Evolutionary conservation across 305 asterid genomes (phyloP), one percentile per base, ranked within the genome.

Genomic region (Rubia peregrina): DNA sequence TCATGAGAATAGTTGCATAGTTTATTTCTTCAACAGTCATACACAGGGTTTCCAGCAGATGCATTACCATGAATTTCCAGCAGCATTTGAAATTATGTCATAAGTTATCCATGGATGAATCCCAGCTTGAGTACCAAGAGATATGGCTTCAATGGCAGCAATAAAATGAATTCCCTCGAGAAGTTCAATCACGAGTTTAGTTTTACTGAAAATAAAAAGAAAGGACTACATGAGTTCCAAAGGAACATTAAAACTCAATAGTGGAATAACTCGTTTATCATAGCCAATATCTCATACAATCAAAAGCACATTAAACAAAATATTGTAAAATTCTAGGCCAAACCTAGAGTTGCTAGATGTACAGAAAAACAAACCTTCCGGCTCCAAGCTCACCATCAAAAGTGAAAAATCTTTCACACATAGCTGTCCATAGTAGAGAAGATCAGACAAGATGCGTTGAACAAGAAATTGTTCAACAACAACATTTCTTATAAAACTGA

Each of bases 131-230:
- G 85, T 78, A 74, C 98, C 95, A 60, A 93, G 92, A 81, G 94
- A 84, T 76, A 93, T 79, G 80, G 98, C 98, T 82, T 93, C 98
- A 71, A 88, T 82, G 46, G 98, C 85, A 81, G 96, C 97, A 73
- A 86, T 86, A 79, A 85, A 88, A 84, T 93, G 98, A 83, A 90
- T 88, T 72, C 95, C 97, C 88, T 90, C 96, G 48, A 93, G 97
- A 74, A 93, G 98, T 82, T 88, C 92, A 75, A 90, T 90, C 80
- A 93, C 95, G 92, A 85, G 79, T 83, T 85, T 89, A 77, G 80
- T 76, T 85, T 90, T 93, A 80, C 98, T 93, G 96, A 84, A 79
- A 59, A 77, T 70, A 12, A 74, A 77, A 70, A 24, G 59, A 55
- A 48, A 65, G 70, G 62, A 65, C 42, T 71, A 36, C 56, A 21